Percentiles rank a stretch among this genome's conserved stretches.
Conservation (phyloP, 345 rosid genomes). For the Aethionema arabicum region DNA sequence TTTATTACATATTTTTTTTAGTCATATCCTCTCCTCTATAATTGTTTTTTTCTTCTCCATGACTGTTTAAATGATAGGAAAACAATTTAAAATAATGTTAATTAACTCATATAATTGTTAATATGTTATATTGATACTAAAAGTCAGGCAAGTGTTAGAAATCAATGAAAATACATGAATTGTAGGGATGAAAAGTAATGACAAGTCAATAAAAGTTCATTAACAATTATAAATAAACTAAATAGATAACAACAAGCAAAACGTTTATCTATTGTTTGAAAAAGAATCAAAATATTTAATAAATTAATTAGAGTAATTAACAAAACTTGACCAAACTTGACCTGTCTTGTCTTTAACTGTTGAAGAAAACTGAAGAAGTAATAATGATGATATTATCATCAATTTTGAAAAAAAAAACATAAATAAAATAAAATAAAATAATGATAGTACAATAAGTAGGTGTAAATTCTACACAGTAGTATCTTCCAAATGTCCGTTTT, state of each 20-base stretch:
- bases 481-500: slow-evolving; percentile 22
- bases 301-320: no score
- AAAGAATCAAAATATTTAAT: no score
- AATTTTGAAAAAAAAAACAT: slow-evolving; percentile 22
- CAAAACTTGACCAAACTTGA: slow-evolving; percentile 28
- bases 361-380: slow-evolving; percentile 28
- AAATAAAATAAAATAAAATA: not conserved
- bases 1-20: no score
- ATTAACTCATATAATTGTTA: no score
- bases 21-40: no score
- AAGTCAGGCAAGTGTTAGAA: slow-evolving; percentile 17
- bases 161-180: slow-evolving; percentile 22
- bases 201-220: slow-evolving; percentile 14
- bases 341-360: slow-evolving; percentile 36
- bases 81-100: no score
- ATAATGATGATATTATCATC: slow-evolving; percentile 34
- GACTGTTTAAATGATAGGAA: no score
- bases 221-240: slow-evolving; percentile 1
- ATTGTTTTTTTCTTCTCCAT: no score
- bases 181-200: slow-evolving; percentile 3
- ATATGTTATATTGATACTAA: not conserved
- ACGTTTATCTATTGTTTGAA: no score
- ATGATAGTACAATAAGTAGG: slow-evolving; percentile 19
- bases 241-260: no score
- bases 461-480: slow-evolving; percentile 21